phyloP scores from a whole-genome alignment of 768 basidiomycete species.

The Tulasnella sp. region DNA sequence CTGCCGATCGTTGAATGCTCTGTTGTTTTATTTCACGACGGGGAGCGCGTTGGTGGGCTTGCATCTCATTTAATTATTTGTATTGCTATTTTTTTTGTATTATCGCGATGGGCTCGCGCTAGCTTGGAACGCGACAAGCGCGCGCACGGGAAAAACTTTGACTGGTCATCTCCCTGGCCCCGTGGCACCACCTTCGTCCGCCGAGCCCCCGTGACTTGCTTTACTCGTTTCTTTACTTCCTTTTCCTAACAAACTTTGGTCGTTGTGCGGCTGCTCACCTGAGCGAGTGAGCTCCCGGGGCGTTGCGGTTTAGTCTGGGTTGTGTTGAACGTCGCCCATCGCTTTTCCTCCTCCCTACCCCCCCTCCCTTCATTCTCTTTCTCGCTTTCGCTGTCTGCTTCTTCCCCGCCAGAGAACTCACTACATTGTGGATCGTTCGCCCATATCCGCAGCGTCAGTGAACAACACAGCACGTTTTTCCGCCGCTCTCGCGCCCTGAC shows the following conservation, averaged over 20 bases:
- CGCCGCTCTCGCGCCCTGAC: not conserved
- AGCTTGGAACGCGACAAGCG: not conserved
- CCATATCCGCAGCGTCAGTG: not conserved
- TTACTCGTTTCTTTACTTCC: not conserved
- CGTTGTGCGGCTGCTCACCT: not conserved
- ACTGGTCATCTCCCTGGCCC: constrained; percentile 12
- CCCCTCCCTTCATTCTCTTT: not conserved
- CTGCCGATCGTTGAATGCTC: not conserved
- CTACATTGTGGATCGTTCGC: not conserved
- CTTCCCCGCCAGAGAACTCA: not conserved
- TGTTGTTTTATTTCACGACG: not conserved
- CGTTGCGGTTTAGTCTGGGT: constrained; percentile 3
- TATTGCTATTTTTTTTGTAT: not conserved
- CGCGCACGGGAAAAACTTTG: not conserved
- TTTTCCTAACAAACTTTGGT: not conserved
- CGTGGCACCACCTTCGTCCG: not conserved
- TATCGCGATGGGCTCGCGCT: not conserved
- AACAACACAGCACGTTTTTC: constrained; percentile 4
- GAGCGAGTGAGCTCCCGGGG: not conserved
- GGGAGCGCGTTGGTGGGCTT: no score
- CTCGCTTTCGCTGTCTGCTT: not conserved
- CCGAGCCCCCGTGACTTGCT: not conserved
- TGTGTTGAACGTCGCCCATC: not conserved
- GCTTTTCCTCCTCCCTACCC: not conserved
- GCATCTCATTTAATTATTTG: not conserved